A percentile compares a stretch with the other conserved stretches of the same genome.
Evolutionary conservation across 345 rosid species (phyloP).

Genomic region (Crucihimalaya himalaica): DNA sequence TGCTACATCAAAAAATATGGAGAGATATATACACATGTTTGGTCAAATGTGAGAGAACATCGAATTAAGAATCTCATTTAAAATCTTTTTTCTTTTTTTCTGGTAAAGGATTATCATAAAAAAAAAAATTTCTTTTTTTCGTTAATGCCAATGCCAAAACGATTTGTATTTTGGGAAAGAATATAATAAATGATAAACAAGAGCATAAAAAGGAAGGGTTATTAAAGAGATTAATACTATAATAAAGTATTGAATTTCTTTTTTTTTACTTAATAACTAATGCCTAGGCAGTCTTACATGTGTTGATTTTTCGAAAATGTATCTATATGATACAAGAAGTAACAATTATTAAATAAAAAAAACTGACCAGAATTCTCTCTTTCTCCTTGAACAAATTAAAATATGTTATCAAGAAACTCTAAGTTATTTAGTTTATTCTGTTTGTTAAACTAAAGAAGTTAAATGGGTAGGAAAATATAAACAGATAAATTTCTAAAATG

Average conservation of each 20-base stretch:
- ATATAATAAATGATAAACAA: background rate
- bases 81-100: background rate
- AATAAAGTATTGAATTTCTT: no score
- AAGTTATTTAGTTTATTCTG: background rate
- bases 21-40: background rate
- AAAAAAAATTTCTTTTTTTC: background rate
- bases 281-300: background rate
- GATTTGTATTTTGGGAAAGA: background rate
- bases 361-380: background rate
- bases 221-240: no score
- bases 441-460: background rate
- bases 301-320: background rate
- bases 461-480: background rate
- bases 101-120: no score
- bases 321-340: background rate
- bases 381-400: background rate
- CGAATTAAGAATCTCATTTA: background rate
- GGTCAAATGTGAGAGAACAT: conserved; percentile 3
- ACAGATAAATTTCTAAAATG: background rate
- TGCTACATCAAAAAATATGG: background rate
- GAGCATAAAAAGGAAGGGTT: no score
- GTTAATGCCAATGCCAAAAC: background rate
- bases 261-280: no score
- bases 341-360: background rate
- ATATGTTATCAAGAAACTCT: background rate